Evolutionary conservation across 192 early-diverging fungal genomes (phyloP), one percentile per base, ranked within the genome.

Genomic region (Oehlia diaphana): DNA sequence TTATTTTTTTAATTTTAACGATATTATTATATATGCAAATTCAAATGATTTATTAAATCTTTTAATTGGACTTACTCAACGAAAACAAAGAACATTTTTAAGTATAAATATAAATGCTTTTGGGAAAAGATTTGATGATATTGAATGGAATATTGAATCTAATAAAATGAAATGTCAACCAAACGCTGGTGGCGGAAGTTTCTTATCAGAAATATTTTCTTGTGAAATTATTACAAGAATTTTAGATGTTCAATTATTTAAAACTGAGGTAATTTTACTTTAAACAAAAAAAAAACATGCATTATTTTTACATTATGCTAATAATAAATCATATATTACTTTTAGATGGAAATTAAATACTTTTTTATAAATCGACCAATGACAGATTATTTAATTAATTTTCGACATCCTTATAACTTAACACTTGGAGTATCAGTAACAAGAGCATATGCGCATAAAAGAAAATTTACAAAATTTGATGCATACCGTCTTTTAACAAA

Each of bases 121-220:
- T 23, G 49, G 72, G 3, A 63, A 53, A 35, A 42, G 23, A 26
- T 86, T 83, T 70, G 81, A 86, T 37, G 84, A 86, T 37, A 79
- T 83, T 72, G 67, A 80, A 35, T 86, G 82, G 82, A 79, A 76
- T 1, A 37, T 49, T 7, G 84, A 81, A 58, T 65, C 84, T 13
- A 8, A 79, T n/a, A 76, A 77, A 3, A 86, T 86, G 84, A 50
- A 82, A 7, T 75, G 74, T 65, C 76, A 77, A 2, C 88, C 88
- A 61, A 89, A 89, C 75, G 88, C 86, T 35, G 88, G 88, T 19
- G 88, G 88, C 4, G 77, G 80, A 35, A 86, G 85, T 65, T 58
- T 86, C 6, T 71, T 85, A 19, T 86, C 85, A 10, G 88, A 89
- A 77, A 85, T 87, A 19, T 58, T 89, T 23, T 87, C 86, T 4